A percentile compares a stretch with the other conserved stretches of the same genome.
These are phyloP conservation scores for Microsporum canis DNA, from an alignment of 2,329 filamentous ascomycete species.

Conservation along the genomic window DNA sequence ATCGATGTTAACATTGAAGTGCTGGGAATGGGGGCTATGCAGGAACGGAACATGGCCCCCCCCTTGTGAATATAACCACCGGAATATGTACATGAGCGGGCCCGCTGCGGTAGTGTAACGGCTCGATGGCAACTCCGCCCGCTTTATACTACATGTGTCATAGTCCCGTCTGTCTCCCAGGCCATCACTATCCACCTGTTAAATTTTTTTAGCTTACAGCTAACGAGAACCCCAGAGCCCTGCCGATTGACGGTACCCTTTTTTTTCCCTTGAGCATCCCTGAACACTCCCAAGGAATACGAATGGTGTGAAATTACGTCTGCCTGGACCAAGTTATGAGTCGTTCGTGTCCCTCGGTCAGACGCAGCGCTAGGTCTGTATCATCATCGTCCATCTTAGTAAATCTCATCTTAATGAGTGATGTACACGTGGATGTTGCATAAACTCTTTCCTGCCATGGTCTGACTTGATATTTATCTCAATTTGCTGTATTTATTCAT, in stretches of 20 bases:
- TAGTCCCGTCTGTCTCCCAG: neutral
- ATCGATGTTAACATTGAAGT: neutral
- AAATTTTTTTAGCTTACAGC: neutral
- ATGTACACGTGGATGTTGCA: slow-evolving; percentile 3
- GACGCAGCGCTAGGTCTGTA: neutral
- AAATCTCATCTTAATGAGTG: neutral
- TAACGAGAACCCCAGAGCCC: neutral
- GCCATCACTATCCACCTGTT: neutral
- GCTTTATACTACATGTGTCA: slow-evolving; percentile 1
- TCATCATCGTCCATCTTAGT: neutral
- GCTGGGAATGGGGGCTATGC: neutral
- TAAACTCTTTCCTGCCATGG: neutral
- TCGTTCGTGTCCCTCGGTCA: neutral
- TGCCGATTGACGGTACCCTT: neutral
- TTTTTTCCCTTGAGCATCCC: neutral
- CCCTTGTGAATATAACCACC: neutral
- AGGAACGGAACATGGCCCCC: neutral
- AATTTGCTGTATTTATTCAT: neutral
- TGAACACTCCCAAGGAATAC: neutral
- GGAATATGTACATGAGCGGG: slow-evolving; percentile 1
- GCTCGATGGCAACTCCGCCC: slow-evolving; percentile 4
- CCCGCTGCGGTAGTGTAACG: slow-evolving; percentile 2
- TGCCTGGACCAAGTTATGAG: neutral
- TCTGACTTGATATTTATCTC: neutral
- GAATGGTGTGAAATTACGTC: neutral